These are phyloP conservation scores for Phytophthora multivora DNA, from an alignment of 352 stramenopile species.

Conservation along the genomic window DNA sequence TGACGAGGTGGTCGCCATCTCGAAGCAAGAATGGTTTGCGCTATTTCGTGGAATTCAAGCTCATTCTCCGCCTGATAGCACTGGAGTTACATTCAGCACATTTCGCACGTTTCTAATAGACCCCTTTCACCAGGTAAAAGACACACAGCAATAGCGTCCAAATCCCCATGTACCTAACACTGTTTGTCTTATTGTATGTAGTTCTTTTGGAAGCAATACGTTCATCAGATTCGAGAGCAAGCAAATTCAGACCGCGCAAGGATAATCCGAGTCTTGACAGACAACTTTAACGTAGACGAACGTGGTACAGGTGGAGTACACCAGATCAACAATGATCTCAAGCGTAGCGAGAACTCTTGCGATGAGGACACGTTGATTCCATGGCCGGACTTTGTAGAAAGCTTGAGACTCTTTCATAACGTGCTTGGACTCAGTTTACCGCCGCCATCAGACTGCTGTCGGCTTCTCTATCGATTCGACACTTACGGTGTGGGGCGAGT, in stretches of 20 bases:
- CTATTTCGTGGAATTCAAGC: conserved; percentile 41
- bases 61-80: conserved; percentile 11
- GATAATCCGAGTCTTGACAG: conserved; percentile 7
- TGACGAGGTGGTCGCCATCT: conserved; percentile 5
- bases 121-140: conserved; percentile 45
- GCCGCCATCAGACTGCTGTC: conserved; percentile 30
- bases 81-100: conserved; percentile 27
- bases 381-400: conserved; percentile 33
- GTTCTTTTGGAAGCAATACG: conserved; percentile 41
- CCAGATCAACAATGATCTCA: conserved; percentile 1
- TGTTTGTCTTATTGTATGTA: conserved; percentile 4
- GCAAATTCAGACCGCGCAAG: conserved; percentile 8
- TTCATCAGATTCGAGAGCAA: conserved; percentile 19
- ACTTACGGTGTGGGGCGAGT: conserved; percentile 30
- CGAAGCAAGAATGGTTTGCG: conserved; percentile 47
- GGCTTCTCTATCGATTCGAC: conserved; percentile 54
- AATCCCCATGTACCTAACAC: background rate
- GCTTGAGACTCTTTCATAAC: conserved; percentile 30
- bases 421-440: conserved; percentile 9
- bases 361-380: background rate
- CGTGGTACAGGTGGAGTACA: background rate
- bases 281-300: conserved; percentile 14
- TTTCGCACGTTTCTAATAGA: conserved; percentile 49
- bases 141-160: background rate
- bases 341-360: background rate